Base-by-base conservation (phyloP, 805 yeast species). In the Priceomyces carsonii region DNA sequence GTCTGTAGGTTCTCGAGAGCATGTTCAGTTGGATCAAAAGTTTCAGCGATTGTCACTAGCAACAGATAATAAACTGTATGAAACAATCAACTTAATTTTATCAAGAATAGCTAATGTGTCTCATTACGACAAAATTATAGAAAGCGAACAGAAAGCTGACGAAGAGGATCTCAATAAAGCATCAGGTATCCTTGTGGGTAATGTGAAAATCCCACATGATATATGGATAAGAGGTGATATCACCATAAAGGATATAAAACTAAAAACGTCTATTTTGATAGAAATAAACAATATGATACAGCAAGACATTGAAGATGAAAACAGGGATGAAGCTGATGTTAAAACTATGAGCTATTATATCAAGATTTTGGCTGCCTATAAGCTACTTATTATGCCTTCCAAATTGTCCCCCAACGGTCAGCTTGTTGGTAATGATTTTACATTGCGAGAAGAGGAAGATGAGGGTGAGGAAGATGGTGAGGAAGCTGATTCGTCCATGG, bases 201-300 rank as follows among this genome's bases (percentile, higher is more conserved):
- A 54, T 24, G 47, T 67, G 2, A 44, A 48, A 2, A 47, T 67
- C 8, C 72, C 73, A 4, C 37, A 36, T 15, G 71, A 67, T 40
- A 39, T 64, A 15, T 68, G 73, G 73, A 45, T 60, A 19, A 42
- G 45, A 20, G 59, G 58, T 14, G 61, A 59, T 8, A 50, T 66
- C 7, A 37, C 39, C 10, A 50, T 67, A 32, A 50, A 53, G 22
- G 61, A 64, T 36, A 42, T 53, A 33, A 58, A 53, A 32, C 47
- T 61, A 26, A 68, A 68, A 41, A 52, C 51, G 15, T 42, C 57
- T 10, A 39, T 67, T 32, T 43, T 68, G 27, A 42, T 40, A 15
- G 71, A 66, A 26, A 50, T 64, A 20, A 63, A 62, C 42, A 19
- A 46, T 10, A 49, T 64, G 53, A 48, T 67, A 5, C 56, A 45